Evolutionary conservation across 2,329 filamentous ascomycete species (phyloP).

Genomic region (Coniochaeta sp.): DNA sequence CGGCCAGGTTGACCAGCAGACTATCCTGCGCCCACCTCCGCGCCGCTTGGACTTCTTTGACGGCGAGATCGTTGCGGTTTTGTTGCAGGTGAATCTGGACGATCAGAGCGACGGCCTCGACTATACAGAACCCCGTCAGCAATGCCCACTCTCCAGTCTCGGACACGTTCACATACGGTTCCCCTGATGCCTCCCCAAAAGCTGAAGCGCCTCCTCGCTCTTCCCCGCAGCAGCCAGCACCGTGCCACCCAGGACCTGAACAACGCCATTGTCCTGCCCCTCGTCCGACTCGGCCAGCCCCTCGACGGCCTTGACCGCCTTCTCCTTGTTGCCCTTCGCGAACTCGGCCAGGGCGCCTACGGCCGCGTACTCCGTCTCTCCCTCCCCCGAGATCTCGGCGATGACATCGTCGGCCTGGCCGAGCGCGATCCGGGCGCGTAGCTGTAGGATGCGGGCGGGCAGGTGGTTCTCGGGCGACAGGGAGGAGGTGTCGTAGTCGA

Average conservation of each 20-base stretch:
- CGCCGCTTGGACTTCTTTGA: constrained; percentile 82
- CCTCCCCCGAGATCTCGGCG: constrained; percentile 56
- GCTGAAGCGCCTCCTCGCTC: constrained; percentile 74
- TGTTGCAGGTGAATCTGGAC: constrained; percentile 89
- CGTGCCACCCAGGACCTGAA: constrained; percentile 77
- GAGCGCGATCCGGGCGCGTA: constrained; percentile 77
- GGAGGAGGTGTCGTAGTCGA: constrained; percentile 75
- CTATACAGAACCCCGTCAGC: constrained; percentile 25
- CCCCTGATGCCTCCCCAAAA: constrained; percentile 78
- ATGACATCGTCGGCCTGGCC: constrained; percentile 71
- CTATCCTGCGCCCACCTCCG: constrained; percentile 94
- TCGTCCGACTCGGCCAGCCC: constrained; percentile 57
- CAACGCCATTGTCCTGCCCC: constrained; percentile 59
- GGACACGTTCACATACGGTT: constrained; percentile 55
- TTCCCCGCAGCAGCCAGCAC: constrained; percentile 74
- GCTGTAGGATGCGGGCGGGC: constrained; percentile 68
- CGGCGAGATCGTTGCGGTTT: constrained; percentile 82
- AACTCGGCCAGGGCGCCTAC: constrained; percentile 69
- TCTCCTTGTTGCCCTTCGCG: constrained; percentile 49
- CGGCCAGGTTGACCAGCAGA: constrained; percentile 85
- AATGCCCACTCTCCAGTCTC: not conserved
- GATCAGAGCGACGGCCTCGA: constrained; percentile 75
- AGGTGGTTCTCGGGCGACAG: constrained; percentile 74
- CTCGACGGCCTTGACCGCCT: constrained; percentile 57
- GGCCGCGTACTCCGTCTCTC: constrained; percentile 66